Conservation (phyloP, 2,329 filamentous ascomycete species). For the Claviceps africana region DNA sequence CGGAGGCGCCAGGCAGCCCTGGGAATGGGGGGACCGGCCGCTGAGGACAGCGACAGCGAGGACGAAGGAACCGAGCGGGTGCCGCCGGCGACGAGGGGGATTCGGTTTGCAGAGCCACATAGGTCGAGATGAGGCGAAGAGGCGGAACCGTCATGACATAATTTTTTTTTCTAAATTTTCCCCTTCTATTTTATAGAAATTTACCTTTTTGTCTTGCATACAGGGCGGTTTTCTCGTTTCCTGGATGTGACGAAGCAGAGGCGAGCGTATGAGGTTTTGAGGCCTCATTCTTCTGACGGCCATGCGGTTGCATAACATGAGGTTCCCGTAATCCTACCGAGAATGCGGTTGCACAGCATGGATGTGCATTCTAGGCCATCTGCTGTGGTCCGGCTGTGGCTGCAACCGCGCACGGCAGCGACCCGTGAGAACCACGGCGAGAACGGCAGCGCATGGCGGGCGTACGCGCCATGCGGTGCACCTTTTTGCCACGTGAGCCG, state of each 20-base stretch:
- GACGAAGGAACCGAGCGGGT: conserved; percentile 44
- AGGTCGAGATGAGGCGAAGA: neutral
- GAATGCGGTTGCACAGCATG: no score
- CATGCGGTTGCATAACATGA: no score
- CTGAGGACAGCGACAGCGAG: conserved; percentile 34
- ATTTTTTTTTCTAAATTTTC: neutral
- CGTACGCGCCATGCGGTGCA: no score
- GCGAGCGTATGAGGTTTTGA: neutral
- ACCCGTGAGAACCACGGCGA: no score
- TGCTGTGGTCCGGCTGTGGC: no score
- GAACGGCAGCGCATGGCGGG: no score
- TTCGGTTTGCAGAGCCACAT: conserved; percentile 43
- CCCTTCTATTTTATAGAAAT: neutral
- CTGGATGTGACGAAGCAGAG: neutral
- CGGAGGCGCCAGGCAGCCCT: conserved; percentile 61
- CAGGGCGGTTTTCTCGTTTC: neutral
- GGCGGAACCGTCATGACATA: neutral
- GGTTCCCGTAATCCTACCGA: no score
- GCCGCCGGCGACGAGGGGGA: conserved; percentile 38
- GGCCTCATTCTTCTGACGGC: no score
- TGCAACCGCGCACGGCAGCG: no score
- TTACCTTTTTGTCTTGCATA: neutral
- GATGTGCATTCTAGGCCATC: no score
- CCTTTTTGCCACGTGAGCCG: no score
- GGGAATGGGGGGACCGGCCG: conserved; percentile 36